A percentile compares a stretch with the other conserved stretches of the same genome.
These are phyloP conservation scores for Effrenium voratum DNA, from an alignment of 73 alveolate species.

Conservation along the genomic window DNA sequence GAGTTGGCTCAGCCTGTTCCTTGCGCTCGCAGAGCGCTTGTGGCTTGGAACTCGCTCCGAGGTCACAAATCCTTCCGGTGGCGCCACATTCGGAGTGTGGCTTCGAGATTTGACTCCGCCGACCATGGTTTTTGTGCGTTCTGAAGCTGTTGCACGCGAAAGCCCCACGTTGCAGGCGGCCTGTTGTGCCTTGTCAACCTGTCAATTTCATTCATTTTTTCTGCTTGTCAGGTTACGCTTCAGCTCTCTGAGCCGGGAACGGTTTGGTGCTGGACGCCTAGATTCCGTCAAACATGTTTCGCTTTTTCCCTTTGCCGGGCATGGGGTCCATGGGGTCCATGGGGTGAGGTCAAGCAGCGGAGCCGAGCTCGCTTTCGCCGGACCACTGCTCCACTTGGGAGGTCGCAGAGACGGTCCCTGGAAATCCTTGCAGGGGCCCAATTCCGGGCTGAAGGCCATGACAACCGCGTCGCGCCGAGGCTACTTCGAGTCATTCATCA, in stretches of 20 bases:
- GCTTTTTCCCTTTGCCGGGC: too few species aligned
- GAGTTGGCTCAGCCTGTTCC: neutral
- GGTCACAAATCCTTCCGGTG: conserved; percentile 15
- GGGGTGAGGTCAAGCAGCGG: conserved; percentile 7
- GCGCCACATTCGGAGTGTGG: conserved; percentile 61
- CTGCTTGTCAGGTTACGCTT: conserved; percentile 26
- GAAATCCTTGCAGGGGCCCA: conserved; percentile 2
- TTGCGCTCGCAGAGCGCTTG: neutral
- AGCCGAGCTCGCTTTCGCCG: neutral
- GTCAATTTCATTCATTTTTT: neutral
- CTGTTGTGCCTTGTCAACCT: neutral
- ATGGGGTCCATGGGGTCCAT: neutral
- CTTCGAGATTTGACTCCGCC: conserved; percentile 65
- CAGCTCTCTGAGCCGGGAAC: conserved; percentile 81
- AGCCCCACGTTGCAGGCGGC: conserved; percentile 44
- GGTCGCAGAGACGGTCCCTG: neutral
- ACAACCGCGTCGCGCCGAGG: neutral
- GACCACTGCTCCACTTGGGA: conserved; percentile 19
- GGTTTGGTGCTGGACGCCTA: conserved; percentile 22
- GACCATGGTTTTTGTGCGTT: conserved; percentile 27
- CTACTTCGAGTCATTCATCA: conserved; percentile 37
- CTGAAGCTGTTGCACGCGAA: conserved; percentile 27
- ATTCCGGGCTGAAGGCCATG: neutral
- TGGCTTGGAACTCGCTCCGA: neutral
- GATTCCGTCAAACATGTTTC: too few species aligned